Evolutionary conservation across 768 basidiomycete species (phyloP).

Genomic region (Rhodosporidiobolus odoratus): DNA sequence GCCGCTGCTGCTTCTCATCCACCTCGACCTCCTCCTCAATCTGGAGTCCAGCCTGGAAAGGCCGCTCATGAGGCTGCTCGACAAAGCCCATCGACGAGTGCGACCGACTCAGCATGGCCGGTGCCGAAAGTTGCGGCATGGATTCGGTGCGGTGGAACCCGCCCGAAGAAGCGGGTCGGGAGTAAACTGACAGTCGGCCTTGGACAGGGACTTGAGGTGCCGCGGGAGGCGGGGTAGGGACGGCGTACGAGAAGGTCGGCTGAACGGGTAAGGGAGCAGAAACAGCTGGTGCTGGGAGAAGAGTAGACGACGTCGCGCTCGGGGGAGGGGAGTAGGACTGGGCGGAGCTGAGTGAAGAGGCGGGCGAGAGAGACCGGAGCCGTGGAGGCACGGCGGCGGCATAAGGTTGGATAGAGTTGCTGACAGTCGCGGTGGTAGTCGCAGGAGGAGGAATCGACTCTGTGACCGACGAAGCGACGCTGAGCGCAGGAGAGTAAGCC

Average conservation of each 20-base stretch:
- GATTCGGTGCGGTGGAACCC: background rate
- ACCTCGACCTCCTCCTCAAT: background rate
- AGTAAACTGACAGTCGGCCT: no score
- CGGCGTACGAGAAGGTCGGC: no score
- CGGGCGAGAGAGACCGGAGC: slow-evolving; percentile 15
- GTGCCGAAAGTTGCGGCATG: slow-evolving; percentile 3
- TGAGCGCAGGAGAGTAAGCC: background rate
- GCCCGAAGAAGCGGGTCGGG: slow-evolving; percentile 14
- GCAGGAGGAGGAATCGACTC: background rate
- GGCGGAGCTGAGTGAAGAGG: background rate
- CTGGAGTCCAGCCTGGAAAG: background rate
- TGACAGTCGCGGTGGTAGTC: background rate
- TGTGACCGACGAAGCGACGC: background rate
- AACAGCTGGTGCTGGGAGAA: slow-evolving; percentile 11
- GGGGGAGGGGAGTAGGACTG: background rate
- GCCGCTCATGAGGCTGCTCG: background rate
- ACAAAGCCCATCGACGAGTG: slow-evolving; percentile 17
- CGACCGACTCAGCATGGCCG: background rate
- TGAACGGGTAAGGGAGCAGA: background rate
- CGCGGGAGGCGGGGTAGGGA: background rate
- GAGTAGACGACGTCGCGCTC: background rate
- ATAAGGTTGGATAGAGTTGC: background rate
- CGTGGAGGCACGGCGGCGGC: background rate
- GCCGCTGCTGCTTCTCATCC: background rate
- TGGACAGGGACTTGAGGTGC: background rate